Percentiles rank a stretch among this genome's conserved stretches.
Conservation (phyloP, 2,329 filamentous ascomycete species). For the Talaromyces sp. region DNA sequence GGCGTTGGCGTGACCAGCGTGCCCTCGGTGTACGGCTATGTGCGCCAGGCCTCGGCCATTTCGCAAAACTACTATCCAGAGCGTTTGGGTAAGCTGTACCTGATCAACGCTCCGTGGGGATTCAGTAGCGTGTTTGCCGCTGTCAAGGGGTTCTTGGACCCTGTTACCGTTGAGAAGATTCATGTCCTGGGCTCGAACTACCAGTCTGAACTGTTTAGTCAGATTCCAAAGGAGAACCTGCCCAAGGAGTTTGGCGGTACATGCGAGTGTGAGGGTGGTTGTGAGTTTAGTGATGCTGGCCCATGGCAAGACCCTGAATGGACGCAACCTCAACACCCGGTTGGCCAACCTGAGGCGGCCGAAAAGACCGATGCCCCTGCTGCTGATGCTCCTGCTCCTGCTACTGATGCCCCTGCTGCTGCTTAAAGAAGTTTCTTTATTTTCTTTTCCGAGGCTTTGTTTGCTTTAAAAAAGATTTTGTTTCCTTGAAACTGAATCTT, state of each 20-base stretch:
- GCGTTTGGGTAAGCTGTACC: conserved; percentile 88
- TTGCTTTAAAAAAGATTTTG: neutral
- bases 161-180: conserved; percentile 94
- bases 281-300: conserved; percentile 78
- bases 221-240: conserved; percentile 85
- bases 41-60: conserved; percentile 76
- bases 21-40: conserved; percentile 79
- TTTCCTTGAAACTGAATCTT: neutral
- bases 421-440: neutral
- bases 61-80: conserved; percentile 99
- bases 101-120: conserved; percentile 97
- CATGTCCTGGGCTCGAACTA: conserved; percentile 78
- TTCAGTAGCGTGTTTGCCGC: conserved; percentile 81
- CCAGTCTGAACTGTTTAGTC: conserved; percentile 73
- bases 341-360: conserved; percentile 14
- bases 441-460: neutral
- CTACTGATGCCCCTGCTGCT: neutral
- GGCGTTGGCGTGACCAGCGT: conserved; percentile 80
- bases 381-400: neutral
- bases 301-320: conserved; percentile 63
- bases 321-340: conserved; percentile 29
- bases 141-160: conserved; percentile 91
- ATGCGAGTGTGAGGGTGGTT: conserved; percentile 78
- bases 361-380: conserved; percentile 7
- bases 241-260: conserved; percentile 78